Conservation (phyloP, 768 basidiomycete species). For the Tricholoma sp. region DNA sequence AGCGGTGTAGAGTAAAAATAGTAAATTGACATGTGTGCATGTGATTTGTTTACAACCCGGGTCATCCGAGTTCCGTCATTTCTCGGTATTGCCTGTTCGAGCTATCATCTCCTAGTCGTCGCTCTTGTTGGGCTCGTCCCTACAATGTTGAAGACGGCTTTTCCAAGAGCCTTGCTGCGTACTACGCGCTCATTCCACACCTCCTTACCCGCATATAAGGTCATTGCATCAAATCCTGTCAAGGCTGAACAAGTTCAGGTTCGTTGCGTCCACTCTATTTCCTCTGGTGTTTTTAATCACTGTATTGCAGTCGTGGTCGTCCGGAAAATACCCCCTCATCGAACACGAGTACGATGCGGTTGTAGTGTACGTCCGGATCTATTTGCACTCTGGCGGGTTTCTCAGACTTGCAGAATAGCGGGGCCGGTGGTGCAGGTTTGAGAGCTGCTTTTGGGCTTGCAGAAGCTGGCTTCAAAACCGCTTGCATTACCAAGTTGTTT, state of each 20-base stretch:
- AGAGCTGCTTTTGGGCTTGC: conserved; percentile 98
- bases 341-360: conserved; percentile 99
- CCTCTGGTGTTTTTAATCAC: conserved; percentile 12
- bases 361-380: conserved; percentile 79
- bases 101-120: background rate
- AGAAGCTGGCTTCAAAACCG: conserved; percentile 97
- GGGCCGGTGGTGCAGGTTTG: conserved; percentile 97
- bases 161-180: conserved; percentile 48
- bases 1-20: background rate
- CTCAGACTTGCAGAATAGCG: conserved; percentile 41
- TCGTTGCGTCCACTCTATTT: conserved; percentile 11
- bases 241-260: conserved; percentile 85
- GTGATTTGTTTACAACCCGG: background rate
- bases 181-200: conserved; percentile 61
- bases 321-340: conserved; percentile 91
- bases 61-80: background rate
- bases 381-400: background rate
- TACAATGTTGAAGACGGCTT: conserved; percentile 62
- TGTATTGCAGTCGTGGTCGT: conserved; percentile 60
- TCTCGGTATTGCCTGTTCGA: too few relatives aligned
- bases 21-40: background rate
- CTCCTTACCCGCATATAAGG: conserved; percentile 51
- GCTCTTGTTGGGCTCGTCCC: conserved; percentile 3
- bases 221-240: conserved; percentile 68
- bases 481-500: conserved; percentile 98